Base-by-base conservation (phyloP, 768 basidiomycete species). In the Mrakia hoshinonis region DNA sequence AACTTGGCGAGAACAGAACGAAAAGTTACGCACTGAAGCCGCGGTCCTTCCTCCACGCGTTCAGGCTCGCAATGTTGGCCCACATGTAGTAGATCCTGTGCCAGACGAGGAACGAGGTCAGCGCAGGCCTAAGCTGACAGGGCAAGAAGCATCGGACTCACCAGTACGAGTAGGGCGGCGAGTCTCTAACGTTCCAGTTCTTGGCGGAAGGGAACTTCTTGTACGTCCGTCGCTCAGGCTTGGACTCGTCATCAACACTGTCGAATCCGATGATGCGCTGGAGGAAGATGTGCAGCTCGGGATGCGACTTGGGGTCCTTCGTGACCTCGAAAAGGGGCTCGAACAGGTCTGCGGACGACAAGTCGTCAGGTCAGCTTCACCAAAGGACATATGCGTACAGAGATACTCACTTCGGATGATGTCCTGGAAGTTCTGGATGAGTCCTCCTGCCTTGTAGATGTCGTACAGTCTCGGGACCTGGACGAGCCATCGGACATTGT, bases 191-290 rank as follows among this genome's bases (percentile, higher is more conserved):
- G 79, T 93, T 85, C 96, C 96, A 99, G 49, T 91, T 81, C 49
- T 85, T 84, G 2, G 96, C 94, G 74, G 89, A 91, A 0, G 94
- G 94, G 82, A 90, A 96, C 78, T 96, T 98, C 76, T 88, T 89
- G 77, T 96, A 89, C 55, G 96, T 87, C 34, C 96, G 83, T 68
- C 92, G 83, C 79, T 99, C 96, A 0, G 86, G 83, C 81, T 97
- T 98, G 2, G 91, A 93, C 81, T 99, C 96, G 76, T 99, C 96
- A 75, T 99, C 96, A 26, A 99, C 96, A n/a, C 89, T 93, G 76
- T 98, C 96, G 77, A 99, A 96, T 6, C 96, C 96, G 65, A 98
- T 80, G 7, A 98, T 93, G 6, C 96, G 87, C 79, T 96, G 93
- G 43, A 99, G 81, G 82, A 99, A 94, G 46, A 95, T 83, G 77